Conservation (phyloP, 140 eudicot species). For the Cichorium intybus region DNA sequence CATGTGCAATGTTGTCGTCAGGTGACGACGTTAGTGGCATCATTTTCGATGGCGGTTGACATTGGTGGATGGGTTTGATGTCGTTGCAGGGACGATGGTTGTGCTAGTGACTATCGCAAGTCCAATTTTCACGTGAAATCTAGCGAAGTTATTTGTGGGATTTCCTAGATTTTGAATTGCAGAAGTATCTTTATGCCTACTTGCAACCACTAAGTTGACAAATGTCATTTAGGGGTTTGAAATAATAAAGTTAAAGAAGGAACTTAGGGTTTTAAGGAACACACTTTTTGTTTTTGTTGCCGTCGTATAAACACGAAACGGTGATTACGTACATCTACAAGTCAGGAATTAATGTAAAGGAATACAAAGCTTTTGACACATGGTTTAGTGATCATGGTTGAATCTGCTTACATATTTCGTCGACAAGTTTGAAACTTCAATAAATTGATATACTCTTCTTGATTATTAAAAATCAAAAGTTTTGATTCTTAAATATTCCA, state of each 20-base stretch:
- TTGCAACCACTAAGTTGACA: constrained; percentile 1
- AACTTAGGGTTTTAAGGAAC: constrained; percentile 29
- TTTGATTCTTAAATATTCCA: constrained; percentile 2
- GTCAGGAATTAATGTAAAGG: constrained; percentile 36
- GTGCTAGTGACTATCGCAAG: constrained; percentile 42
- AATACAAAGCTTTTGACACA: constrained; percentile 33
- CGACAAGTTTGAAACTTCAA: constrained; percentile 40
- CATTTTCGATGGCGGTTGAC: constrained; percentile 26
- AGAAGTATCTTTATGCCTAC: constrained; percentile 21
- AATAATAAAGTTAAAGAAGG: not conserved
- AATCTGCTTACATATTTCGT: constrained; percentile 28
- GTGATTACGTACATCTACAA: constrained; percentile 14
- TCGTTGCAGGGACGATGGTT: constrained; percentile 32
- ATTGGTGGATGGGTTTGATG: constrained; percentile 31
- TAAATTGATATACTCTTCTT: constrained; percentile 17
- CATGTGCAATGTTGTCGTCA: constrained; percentile 59
- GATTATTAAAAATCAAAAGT: not conserved
- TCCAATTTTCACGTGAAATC: constrained; percentile 25
- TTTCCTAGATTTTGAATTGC: constrained; percentile 14
- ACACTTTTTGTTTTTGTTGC: constrained; percentile 5
- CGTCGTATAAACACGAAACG: constrained; percentile 14
- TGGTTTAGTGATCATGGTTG: constrained; percentile 39
- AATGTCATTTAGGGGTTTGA: constrained; percentile 10
- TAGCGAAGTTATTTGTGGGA: not conserved
- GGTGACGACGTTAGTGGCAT: constrained; percentile 49